phyloP scores from a whole-genome alignment of 225 moss, liverwort and hornwort species.

The Climacium dendroides region DNA sequence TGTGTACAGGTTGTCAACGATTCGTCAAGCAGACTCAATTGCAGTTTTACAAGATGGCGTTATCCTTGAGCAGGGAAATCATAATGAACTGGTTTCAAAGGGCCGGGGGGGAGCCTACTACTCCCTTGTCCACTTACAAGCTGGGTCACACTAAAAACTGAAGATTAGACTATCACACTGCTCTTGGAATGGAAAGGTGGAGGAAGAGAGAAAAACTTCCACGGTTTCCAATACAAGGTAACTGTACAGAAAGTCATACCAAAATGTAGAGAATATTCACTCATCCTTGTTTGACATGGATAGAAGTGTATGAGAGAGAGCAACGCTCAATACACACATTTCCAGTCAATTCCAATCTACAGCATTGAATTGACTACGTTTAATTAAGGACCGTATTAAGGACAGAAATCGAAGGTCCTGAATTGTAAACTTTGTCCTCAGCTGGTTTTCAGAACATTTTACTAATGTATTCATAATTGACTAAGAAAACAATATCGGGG shows the following conservation, averaged over 20 bases:
- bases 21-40: slow-evolving; percentile 27
- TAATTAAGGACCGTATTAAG: neutral
- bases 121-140: slow-evolving; percentile 18
- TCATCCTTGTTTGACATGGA: neutral
- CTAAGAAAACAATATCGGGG: neutral
- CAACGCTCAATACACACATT: neutral
- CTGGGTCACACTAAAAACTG: neutral
- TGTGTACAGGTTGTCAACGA: slow-evolving; percentile 23
- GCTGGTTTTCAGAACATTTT: neutral
- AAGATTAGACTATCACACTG: neutral
- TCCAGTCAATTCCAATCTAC: neutral
- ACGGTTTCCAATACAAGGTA: neutral
- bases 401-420: neutral
- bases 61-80: slow-evolving; percentile 35
- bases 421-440: neutral
- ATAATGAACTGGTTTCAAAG: slow-evolving; percentile 14
- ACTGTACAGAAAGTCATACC: neutral
- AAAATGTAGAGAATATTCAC: neutral
- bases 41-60: slow-evolving; percentile 32
- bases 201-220: neutral
- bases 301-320: neutral
- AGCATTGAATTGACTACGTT: neutral
- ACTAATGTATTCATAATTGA: too few species aligned
- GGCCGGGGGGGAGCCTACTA: slow-evolving; percentile 25
- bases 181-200: neutral